phyloP scores from a whole-genome alignment of 345 rosid genomes.

The Chamaenerion angustifolium region DNA sequence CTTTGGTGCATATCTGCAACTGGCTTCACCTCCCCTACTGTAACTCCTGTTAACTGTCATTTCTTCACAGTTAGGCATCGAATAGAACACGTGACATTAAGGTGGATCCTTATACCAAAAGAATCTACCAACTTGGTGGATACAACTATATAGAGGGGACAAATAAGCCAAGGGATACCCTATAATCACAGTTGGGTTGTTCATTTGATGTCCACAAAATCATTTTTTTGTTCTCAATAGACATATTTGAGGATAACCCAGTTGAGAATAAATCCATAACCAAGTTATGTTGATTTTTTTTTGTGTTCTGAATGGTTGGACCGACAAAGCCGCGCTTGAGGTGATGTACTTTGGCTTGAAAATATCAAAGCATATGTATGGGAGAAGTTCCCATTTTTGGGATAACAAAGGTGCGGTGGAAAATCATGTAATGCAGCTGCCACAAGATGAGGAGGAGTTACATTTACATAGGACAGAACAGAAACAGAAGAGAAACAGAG shows the following conservation, averaged over 20 bases:
- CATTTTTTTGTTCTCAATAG: background rate
- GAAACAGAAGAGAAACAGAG: background rate
- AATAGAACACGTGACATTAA: background rate
- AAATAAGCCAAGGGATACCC: slow-evolving; percentile 5
- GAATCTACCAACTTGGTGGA: slow-evolving; percentile 7
- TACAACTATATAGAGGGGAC: slow-evolving; percentile 3
- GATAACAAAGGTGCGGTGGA: slow-evolving; percentile 14
- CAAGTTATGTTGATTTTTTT: too few relatives aligned
- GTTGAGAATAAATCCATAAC: too few relatives aligned
- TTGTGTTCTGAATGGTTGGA: too few relatives aligned
- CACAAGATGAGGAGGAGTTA: background rate
- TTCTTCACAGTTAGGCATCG: background rate
- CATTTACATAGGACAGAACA: background rate
- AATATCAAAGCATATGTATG: slow-evolving; percentile 3
- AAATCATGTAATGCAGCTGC: slow-evolving; percentile 3
- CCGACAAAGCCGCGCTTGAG: too few relatives aligned
- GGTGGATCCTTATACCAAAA: background rate
- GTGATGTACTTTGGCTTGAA: too few relatives aligned
- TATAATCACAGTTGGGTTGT: too few relatives aligned
- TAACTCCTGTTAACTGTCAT: slow-evolving; percentile 18
- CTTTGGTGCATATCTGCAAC: slow-evolving; percentile 25
- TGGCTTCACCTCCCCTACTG: slow-evolving; percentile 24
- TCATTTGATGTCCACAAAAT: background rate
- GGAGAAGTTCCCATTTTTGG: background rate
- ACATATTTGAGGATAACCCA: too few relatives aligned